Evolutionary conservation across 1,284 basidiomycete species (phyloP), one percentile per base, ranked within the genome.

Genomic region (Leucoagaricus sp.): DNA sequence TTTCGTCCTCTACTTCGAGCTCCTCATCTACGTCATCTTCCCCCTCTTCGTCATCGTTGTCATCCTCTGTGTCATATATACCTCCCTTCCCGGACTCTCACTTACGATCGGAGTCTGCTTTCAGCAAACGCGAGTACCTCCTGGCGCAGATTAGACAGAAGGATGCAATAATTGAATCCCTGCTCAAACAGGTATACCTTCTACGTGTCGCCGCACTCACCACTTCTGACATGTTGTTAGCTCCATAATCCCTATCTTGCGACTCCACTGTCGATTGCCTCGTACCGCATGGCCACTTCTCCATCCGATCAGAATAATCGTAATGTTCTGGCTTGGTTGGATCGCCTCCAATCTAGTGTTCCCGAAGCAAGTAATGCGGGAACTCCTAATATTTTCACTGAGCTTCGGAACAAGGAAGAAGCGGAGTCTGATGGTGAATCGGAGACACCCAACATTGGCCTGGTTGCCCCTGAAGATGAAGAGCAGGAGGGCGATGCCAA

Each of bases 71-170:
- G 4, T n/a, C 19, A 44, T 41, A 12, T 15, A n/a, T 21, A 23
- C 31, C 47, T 9, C 19, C 33, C 36, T 19, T 34, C n/a, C 17
- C 67, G 63, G 38, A 64, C 65, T 53, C 68, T 66, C 72, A 72
- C 64, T 72, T 71, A 69, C 68, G 72, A 42, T 66, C 65, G 36
- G 49, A 60, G 64, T 58, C 67, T 66, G 64, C 70, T 60, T 61
- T 68, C 64, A 92, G 90, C 67, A 92, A 91, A 75, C 83, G 88
- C 56, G 89, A 92, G 65, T 91, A 91, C 65, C 75, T 93, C 15
- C 80, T 92, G 31, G 87, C 88, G 2, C 88, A 92, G 67, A 87
- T 93, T 60, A 81, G 85, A 57, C 87, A 91, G 72, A 93, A 93
- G 73, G 90, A 93, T 72, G 77, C 83, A 21, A 86, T 91, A 63